Evolutionary conservation across 768 basidiomycete species (phyloP), one percentile per base, ranked within the genome.

Genomic region (Grammothele lineata): DNA sequence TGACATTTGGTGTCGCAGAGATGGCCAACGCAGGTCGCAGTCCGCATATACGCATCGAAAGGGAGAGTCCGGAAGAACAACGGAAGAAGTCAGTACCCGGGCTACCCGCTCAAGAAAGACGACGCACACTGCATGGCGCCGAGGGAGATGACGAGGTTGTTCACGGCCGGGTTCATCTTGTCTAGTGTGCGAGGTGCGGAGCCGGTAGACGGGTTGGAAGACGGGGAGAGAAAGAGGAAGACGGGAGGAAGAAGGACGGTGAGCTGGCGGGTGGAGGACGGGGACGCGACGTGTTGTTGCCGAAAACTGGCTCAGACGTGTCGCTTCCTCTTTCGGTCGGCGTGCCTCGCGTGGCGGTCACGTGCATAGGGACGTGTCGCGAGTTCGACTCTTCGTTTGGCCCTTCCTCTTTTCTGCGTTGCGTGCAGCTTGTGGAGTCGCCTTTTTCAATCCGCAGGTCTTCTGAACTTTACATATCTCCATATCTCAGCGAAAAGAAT

Each of bases 141-240:
- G 55, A 98, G 86, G 43, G 92, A 95, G 61, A 97, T 78, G 57
- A 87, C 76, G 49, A 98, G 74, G 68, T 90, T 95, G 59, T 85
- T 77, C 24, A 92, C 70, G 40, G 81, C 83, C 26, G 85, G 66
- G 72, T 82, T 87, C 84, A 87, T 89, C 59, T 61, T 76, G 30
- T 15, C 8, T 36, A 11, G 23, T 19, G 26, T 55, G 54, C 23
- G 23, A 25, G 7, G 32, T 15, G 36, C 51, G 42, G 19, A 15
- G 24, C 27, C 1, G 26, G 25, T 25, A 40, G 32, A 39, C n/a
- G 27, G 17, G 44, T 12, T 24, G 34, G 40, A 19, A 24, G 46
- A 39, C 37, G 27, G 43, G 27, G 19, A 36, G 26, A 35, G 21
- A 35, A 11, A 27, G 33, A 19, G 34, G 34, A 33, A 19, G 44